phyloP scores from a whole-genome alignment of 345 rosid genomes.

The Linum trigynum region DNA sequence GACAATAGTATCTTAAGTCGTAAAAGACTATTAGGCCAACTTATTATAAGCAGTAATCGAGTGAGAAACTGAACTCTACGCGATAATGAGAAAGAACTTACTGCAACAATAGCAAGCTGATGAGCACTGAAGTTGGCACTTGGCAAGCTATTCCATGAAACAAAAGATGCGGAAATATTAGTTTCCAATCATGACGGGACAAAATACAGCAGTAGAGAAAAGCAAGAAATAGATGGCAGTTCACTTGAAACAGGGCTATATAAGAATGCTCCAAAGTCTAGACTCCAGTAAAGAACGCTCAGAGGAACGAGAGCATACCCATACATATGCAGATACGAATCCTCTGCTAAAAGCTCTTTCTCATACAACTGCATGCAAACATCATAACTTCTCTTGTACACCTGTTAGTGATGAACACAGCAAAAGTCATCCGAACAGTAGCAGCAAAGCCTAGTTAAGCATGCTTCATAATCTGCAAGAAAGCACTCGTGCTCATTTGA shows the following conservation, averaged over 20 bases:
- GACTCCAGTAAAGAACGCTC: too few species aligned
- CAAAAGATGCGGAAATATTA: constrained; percentile 16
- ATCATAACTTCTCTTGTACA: constrained; percentile 70
- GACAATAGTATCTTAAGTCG: too few species aligned
- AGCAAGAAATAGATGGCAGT: background rate
- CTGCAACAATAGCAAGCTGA: constrained; percentile 79
- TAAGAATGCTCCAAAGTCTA: too few species aligned
- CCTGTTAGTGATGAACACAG: constrained; percentile 32
- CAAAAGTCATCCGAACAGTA: background rate
- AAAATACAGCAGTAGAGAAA: too few species aligned
- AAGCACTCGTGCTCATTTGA: background rate
- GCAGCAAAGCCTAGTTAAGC: background rate
- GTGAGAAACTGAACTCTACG: background rate
- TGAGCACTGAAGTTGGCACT: constrained; percentile 55
- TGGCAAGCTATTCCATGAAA: constrained; percentile 42
- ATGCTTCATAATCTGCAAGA: background rate
- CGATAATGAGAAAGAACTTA: constrained; percentile 28
- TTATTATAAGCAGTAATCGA: too few species aligned
- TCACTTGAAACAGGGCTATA: too few species aligned
- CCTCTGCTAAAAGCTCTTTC: constrained; percentile 68
- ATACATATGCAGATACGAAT: constrained; percentile 61
- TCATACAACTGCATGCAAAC: constrained; percentile 74
- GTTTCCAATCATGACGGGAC: background rate
- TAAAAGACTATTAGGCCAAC: too few species aligned
- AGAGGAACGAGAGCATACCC: constrained; percentile 41